Evolutionary conservation across 306 rosid genomes (phyloP).

Genomic region (Castanea mollissima): DNA sequence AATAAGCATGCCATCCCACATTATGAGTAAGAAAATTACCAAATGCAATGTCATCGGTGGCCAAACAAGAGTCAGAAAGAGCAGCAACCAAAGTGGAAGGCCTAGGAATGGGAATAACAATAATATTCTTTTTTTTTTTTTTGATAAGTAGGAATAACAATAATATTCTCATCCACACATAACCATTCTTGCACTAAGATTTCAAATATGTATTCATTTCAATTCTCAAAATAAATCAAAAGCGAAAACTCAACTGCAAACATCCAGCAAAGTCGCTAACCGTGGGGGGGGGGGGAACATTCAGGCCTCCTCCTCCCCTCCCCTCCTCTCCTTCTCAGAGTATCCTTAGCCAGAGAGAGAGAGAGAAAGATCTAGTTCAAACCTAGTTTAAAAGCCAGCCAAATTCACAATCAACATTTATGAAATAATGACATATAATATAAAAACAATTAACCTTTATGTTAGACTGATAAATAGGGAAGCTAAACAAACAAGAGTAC

Average conservation of each 20-base stretch:
- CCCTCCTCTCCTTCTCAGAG: too few relatives aligned
- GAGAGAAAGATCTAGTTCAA: too few relatives aligned
- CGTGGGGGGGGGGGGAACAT: too few relatives aligned
- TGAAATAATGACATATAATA: not conserved
- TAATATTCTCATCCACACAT: conserved; percentile 70
- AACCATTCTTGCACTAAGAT: conserved; percentile 66
- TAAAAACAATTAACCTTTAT: too few relatives aligned
- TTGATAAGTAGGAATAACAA: conserved; percentile 47
- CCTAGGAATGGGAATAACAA: conserved; percentile 83
- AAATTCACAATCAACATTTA: not conserved
- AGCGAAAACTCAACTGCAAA: not conserved
- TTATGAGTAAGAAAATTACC: conserved; percentile 44
- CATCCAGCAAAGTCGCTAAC: not conserved
- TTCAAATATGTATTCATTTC: not conserved
- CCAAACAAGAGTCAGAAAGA: conserved; percentile 78
- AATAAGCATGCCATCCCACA: conserved; percentile 2
- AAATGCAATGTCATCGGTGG: conserved; percentile 73
- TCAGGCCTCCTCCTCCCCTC: too few relatives aligned
- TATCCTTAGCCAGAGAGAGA: too few relatives aligned
- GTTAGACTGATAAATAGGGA: too few relatives aligned
- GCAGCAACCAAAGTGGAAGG: conserved; percentile 87
- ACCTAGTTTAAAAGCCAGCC: too few relatives aligned
- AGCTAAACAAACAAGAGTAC: too few relatives aligned
- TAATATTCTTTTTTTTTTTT: conserved; percentile 41
- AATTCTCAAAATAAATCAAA: not conserved